Conservation (phyloP, 2,329 filamentous ascomycete species). For the Scopulariopsis brevicaulis region DNA sequence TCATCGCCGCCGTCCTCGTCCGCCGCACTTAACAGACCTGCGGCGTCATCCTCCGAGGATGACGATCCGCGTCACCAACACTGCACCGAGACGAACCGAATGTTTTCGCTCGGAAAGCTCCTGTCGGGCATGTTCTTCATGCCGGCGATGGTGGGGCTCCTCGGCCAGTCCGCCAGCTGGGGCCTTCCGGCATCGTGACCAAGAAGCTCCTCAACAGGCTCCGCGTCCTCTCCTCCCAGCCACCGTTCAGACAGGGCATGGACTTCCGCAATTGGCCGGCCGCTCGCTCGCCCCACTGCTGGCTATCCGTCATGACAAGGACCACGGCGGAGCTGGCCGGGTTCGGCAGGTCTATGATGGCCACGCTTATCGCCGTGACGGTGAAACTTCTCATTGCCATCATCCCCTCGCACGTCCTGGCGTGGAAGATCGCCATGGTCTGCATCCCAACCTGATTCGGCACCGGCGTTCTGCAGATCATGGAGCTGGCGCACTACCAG, state of each 20-base stretch:
- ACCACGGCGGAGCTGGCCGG: conserved; percentile 57
- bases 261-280: conserved; percentile 60
- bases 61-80: conserved; percentile 30
- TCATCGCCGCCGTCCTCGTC: conserved; percentile 37
- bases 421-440: conserved; percentile 67
- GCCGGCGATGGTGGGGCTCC: conserved; percentile 31
- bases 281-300: conserved; percentile 51
- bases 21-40: conserved; percentile 41
- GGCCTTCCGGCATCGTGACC: conserved; percentile 34
- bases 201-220: conserved; percentile 55
- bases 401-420: conserved; percentile 57
- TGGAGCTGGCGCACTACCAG: conserved; percentile 49
- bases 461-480: conserved; percentile 58
- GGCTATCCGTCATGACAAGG: conserved; percentile 49
- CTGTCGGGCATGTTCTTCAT: conserved; percentile 46
- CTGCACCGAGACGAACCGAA: conserved; percentile 26
- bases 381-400: conserved; percentile 60
- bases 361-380: conserved; percentile 54
- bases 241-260: conserved; percentile 53
- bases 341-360: conserved; percentile 59
- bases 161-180: conserved; percentile 45
- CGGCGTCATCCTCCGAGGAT: conserved; percentile 36
- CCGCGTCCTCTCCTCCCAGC: conserved; percentile 51
- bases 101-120: conserved; percentile 27
- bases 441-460: conserved; percentile 60